Evolutionary conservation across 257 asterid species (phyloP).

Genomic region (Solanum gracilifrons): DNA sequence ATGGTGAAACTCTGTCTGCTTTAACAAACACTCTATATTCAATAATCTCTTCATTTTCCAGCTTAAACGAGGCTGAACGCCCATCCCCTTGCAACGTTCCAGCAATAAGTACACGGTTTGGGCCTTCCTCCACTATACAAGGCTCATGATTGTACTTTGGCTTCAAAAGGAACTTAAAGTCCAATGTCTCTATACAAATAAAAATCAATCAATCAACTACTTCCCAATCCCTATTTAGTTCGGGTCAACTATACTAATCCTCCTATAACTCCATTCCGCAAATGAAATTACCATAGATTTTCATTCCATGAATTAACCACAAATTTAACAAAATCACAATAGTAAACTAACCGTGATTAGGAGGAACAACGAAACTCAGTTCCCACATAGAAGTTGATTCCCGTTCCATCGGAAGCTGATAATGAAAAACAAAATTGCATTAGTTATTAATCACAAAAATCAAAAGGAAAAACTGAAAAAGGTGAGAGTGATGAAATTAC

Average conservation of each 20-base stretch:
- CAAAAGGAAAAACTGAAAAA: neutral
- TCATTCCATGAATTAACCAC: neutral
- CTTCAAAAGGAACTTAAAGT: slow-evolving; percentile 83
- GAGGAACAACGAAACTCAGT: slow-evolving; percentile 89
- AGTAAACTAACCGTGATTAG: slow-evolving; percentile 34
- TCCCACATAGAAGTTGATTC: slow-evolving; percentile 93
- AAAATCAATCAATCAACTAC: slow-evolving; percentile 5
- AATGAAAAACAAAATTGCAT: neutral
- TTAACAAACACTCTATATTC: slow-evolving; percentile 71
- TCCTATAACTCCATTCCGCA: neutral
- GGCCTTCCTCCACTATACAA: slow-evolving; percentile 85
- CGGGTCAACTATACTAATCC: neutral
- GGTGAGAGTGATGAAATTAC: slow-evolving; percentile 17
- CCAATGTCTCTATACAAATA: slow-evolving; percentile 60
- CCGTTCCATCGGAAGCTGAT: slow-evolving; percentile 87
- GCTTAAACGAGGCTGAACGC: slow-evolving; percentile 54
- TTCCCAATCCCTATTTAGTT: neutral
- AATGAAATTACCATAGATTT: neutral
- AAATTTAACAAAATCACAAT: neutral
- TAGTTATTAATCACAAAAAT: neutral
- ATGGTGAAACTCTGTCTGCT: slow-evolving; percentile 84
- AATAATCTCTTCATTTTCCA: slow-evolving; percentile 49
- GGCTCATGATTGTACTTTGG: slow-evolving; percentile 47
- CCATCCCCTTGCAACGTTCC: slow-evolving; percentile 77
- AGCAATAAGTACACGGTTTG: slow-evolving; percentile 61